Evolutionary conservation across 2,329 filamentous ascomycete species (phyloP), one percentile per base, ranked within the genome.

Genomic region (Trichoderma semiorbis): DNA sequence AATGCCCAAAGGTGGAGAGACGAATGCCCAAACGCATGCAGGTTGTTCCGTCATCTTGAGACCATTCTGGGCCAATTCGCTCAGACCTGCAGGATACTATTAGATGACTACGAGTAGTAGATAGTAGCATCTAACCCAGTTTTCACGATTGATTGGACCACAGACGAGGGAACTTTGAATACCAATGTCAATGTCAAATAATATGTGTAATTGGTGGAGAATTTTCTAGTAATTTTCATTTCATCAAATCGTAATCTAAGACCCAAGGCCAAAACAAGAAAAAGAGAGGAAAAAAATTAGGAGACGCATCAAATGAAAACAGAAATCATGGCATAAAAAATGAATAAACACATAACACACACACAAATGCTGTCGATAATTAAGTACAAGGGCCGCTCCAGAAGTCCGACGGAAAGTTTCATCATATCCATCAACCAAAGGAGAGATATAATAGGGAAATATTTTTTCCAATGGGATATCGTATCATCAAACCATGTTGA

Each of bases 401-500:
- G 36, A 60, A 58, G 55, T 26, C 12, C 36, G 34, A 53, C 36
- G 26, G 43, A 61, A 62, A 16, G 16, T 26, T 69, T 69, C 66
- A 62, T 69, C 26, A 69, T 69, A 69, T 69, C 67, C 43, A 50
- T 69, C 39, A 62, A 43, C 21, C 21, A 32, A 36, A 26, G 18
- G 71, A 39, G 36, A 18, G 16, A 43, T n/a, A 69, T 30, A 47
- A 7, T 14, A 60, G 34, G 28, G 36, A 32, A 63, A 57, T n/a
- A 5, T 18, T 43, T 21, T 63, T 62, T 57, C 68, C 43, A 55
- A 28, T 39, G 30, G 60, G 60, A 70, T 70, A 70, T 70, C 68
- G 61, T 57, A 34, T 70, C 68, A 70, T 70, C 55, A 70, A 70
- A 70, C 66, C 60, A 70, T 70, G 43, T 34, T 70, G 34, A 70